Evolutionary conservation across 805 yeast species (phyloP).

Genomic region (Kluyveromyces dobzhanskii): DNA sequence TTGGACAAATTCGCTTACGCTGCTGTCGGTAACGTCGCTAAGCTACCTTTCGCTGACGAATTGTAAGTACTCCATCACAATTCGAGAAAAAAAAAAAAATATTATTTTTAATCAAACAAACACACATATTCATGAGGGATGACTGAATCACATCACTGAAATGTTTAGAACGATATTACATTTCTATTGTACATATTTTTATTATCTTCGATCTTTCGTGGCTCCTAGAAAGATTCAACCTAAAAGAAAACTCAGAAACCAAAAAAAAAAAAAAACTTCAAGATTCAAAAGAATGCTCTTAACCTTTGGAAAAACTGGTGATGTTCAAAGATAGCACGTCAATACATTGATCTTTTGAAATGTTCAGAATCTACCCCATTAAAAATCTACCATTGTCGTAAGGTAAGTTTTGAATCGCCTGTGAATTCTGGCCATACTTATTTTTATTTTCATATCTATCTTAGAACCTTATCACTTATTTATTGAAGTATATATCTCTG

Average conservation of each 20-base stretch:
- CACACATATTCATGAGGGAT: slow-evolving; percentile 5
- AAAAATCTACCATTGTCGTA: no score
- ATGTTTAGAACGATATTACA: slow-evolving; percentile 3
- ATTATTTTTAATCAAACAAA: not conserved
- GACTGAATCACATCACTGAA: slow-evolving; percentile 4
- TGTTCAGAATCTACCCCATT: no score
- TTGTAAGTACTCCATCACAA: slow-evolving; percentile 38
- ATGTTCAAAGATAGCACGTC: not conserved
- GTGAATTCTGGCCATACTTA: not conserved
- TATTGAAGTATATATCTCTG: slow-evolving; percentile 5
- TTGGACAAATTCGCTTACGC: slow-evolving; percentile 69
- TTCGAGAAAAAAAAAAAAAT: not conserved
- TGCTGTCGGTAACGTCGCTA: slow-evolving; percentile 82
- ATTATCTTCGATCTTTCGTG: slow-evolving; percentile 2
- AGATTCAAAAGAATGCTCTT: not conserved
- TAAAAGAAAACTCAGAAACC: not conserved
- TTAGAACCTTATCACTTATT: slow-evolving; percentile 2
- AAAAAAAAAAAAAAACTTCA: not conserved
- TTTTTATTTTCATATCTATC: not conserved
- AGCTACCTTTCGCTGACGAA: slow-evolving; percentile 84
- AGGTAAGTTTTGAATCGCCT: not conserved
- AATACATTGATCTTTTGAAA: not conserved
- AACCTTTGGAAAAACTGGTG: not conserved
- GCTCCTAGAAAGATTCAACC: not conserved
- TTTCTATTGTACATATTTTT: slow-evolving; percentile 6